Evolutionary conservation across 192 early-diverging fungal species (phyloP).

Genomic region (Backusella morwellensis): DNA sequence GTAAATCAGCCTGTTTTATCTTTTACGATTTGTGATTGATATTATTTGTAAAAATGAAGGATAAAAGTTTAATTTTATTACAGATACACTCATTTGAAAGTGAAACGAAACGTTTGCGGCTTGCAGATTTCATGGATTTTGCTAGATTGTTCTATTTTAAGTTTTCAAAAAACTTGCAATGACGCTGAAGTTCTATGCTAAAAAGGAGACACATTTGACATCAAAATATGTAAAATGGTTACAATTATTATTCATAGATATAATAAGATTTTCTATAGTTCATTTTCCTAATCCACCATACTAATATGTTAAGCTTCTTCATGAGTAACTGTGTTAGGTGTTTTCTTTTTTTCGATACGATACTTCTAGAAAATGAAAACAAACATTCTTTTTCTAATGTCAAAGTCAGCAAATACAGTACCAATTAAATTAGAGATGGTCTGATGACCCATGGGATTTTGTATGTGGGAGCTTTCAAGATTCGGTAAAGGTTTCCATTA

Average conservation of each 20-base stretch:
- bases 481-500: constrained; percentile 2
- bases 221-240: too few species aligned
- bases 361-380: not conserved
- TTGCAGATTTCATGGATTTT: not conserved
- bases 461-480: not conserved
- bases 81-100: not conserved
- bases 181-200: too few species aligned
- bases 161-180: not conserved
- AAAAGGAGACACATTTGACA: too few species aligned
- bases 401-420: not conserved
- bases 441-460: not conserved
- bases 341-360: not conserved
- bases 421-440: not conserved
- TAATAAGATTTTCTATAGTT: too few species aligned
- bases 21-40: not conserved
- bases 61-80: too few species aligned
- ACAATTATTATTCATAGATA: too few species aligned
- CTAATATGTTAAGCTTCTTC: too few species aligned
- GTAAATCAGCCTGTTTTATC: not conserved
- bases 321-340: not conserved
- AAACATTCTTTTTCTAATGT: not conserved
- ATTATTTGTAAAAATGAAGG: too few species aligned
- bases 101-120: not conserved
- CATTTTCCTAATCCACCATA: too few species aligned
- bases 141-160: not conserved